phyloP scores from a whole-genome alignment of 163 green algal genomes.

The Volvox carteri region DNA sequence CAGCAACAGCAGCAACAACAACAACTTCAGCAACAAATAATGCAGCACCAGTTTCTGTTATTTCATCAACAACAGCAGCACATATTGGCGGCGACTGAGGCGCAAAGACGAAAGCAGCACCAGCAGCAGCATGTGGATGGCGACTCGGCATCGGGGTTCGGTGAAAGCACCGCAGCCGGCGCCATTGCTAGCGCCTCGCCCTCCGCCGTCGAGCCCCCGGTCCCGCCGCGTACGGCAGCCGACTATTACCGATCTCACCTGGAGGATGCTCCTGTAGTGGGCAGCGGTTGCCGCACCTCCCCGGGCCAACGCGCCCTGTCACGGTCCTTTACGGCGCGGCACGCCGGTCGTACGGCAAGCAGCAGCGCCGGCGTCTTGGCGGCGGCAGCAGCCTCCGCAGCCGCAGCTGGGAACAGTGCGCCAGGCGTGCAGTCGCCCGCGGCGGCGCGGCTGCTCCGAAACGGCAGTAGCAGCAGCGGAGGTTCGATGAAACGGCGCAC shows the following conservation, averaged over 20 bases:
- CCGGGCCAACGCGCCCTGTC: background rate
- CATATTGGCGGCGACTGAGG: background rate
- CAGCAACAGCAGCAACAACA: conserved; percentile 4
- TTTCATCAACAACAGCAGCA: background rate
- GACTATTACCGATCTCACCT: conserved; percentile 42
- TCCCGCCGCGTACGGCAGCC: conserved; percentile 25
- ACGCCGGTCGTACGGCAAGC: background rate
- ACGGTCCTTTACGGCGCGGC: conserved; percentile 14
- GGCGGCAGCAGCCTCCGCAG: background rate
- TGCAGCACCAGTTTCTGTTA: background rate
- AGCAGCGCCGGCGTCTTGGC: background rate
- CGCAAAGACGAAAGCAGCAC: conserved; percentile 2
- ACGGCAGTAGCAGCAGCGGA: conserved; percentile 13
- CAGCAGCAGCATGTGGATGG: conserved; percentile 12
- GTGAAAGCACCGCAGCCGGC: background rate
- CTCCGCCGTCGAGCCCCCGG: background rate
- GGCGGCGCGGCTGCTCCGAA: conserved; percentile 1
- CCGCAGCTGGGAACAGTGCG: background rate
- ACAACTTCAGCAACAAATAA: background rate
- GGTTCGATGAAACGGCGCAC: conserved; percentile 48
- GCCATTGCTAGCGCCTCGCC: background rate
- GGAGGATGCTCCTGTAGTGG: background rate
- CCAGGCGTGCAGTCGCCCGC: background rate
- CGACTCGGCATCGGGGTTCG: background rate
- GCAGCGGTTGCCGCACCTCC: background rate